Percentiles rank a stretch among this genome's conserved stretches.
Conservation (phyloP, 768 basidiomycete species). For the Boletus speciosus region DNA sequence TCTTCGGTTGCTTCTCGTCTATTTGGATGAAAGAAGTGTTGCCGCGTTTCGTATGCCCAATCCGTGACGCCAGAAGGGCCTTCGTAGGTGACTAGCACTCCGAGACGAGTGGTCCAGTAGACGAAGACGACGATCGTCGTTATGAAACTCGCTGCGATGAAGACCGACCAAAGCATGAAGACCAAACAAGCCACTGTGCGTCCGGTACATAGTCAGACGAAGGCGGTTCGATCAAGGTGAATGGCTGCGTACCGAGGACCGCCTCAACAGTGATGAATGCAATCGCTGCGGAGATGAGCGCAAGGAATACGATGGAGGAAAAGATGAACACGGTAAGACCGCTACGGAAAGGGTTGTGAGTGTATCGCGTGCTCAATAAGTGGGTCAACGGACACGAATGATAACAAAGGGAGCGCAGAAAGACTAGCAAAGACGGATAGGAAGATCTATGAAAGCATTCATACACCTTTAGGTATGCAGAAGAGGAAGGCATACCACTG, state of each 20-base stretch:
- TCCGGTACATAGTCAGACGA: background rate
- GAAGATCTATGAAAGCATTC: slow-evolving; percentile 35
- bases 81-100: slow-evolving; percentile 32
- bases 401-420: slow-evolving; percentile 32
- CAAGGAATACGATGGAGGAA: slow-evolving; percentile 36
- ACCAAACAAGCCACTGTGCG: slow-evolving; percentile 34
- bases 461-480: background rate
- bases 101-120: slow-evolving; percentile 35
- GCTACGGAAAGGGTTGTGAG: slow-evolving; percentile 6
- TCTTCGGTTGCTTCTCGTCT: slow-evolving; percentile 21
- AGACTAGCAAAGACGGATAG: slow-evolving; percentile 38
- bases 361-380: slow-evolving; percentile 5
- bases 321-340: slow-evolving; percentile 36
- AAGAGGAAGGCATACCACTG: slow-evolving; percentile 18
- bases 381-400: slow-evolving; percentile 38
- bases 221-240: background rate
- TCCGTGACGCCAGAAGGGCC: slow-evolving; percentile 31
- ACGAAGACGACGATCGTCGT: slow-evolving; percentile 29
- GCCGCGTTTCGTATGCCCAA: slow-evolving; percentile 30
- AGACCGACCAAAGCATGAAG: slow-evolving; percentile 30
- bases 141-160: slow-evolving; percentile 33
- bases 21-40: slow-evolving; percentile 16
- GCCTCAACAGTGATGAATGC: slow-evolving; percentile 31
- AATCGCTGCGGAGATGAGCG: slow-evolving; percentile 33
- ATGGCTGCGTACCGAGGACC: slow-evolving; percentile 23